These are phyloP conservation scores for Pilasporangium apinafurcum DNA, from an alignment of 352 stramenopile genomes.

Conservation along the genomic window DNA sequence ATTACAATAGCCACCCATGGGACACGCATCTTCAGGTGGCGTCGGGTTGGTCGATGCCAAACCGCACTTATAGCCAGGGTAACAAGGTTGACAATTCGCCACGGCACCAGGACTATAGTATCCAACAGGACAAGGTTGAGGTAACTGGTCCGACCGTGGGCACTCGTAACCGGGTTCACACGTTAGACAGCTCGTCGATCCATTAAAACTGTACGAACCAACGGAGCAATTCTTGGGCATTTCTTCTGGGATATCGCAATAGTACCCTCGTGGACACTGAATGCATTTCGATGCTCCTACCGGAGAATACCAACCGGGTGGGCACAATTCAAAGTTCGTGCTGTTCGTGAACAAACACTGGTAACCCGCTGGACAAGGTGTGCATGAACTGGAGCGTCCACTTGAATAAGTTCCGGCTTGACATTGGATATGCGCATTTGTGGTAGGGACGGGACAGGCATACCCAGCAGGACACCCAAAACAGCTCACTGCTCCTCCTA, in stretches of 20 bases:
- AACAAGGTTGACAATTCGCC: constrained; percentile 56
- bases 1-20: constrained; percentile 87
- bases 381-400: constrained; percentile 40
- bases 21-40: constrained; percentile 79
- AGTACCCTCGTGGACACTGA: constrained; percentile 75
- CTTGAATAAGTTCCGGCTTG: constrained; percentile 48
- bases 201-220: constrained; percentile 74
- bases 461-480: constrained; percentile 63
- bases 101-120: constrained; percentile 80
- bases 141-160: constrained; percentile 57
- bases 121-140: constrained; percentile 77
- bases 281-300: constrained; percentile 51
- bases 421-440: constrained; percentile 38
- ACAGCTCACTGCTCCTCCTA: constrained; percentile 39
- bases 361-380: constrained; percentile 74
- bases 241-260: constrained; percentile 57
- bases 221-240: constrained; percentile 67
- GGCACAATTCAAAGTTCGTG: constrained; percentile 46
- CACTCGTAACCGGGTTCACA: constrained; percentile 85
- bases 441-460: constrained; percentile 56
- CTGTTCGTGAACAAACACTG: constrained; percentile 62
- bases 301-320: constrained; percentile 62
- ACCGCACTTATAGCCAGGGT: constrained; percentile 73
- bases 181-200: constrained; percentile 51
- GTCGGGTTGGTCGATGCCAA: constrained; percentile 75